Conservation (phyloP, 2,329 filamentous ascomycete species). For the Xylaria sp. region DNA sequence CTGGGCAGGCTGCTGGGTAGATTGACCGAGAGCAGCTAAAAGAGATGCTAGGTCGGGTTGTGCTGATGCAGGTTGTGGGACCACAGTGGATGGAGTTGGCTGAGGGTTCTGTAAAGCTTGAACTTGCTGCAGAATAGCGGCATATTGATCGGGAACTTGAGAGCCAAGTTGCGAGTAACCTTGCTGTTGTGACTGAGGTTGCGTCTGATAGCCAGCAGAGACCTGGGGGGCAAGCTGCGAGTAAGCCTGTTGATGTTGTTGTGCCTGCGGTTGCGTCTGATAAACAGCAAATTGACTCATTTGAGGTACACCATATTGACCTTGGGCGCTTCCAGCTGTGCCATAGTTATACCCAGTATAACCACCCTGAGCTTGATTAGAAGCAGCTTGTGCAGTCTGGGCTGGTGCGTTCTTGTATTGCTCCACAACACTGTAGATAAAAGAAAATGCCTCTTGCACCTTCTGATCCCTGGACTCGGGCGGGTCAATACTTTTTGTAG, state of each 20-base stretch:
- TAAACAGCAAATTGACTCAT: slow-evolving; percentile 24
- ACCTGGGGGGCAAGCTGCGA: slow-evolving; percentile 38
- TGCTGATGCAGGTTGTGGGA: slow-evolving; percentile 34
- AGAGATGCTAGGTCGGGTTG: slow-evolving; percentile 45
- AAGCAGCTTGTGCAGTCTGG: slow-evolving; percentile 61
- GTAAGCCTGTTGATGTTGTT: slow-evolving; percentile 37
- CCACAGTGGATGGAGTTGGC: slow-evolving; percentile 36
- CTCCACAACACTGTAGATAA: slow-evolving; percentile 57
- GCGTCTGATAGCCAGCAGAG: slow-evolving; percentile 6
- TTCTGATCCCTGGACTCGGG: slow-evolving; percentile 57
- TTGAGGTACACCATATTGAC: slow-evolving; percentile 13
- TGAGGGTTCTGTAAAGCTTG: slow-evolving; percentile 42
- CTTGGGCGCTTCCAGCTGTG: slow-evolving; percentile 38
- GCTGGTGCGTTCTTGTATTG: slow-evolving; percentile 61
- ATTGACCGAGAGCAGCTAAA: slow-evolving; percentile 43
- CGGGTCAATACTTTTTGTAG: slow-evolving; percentile 50
- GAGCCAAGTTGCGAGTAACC: slow-evolving; percentile 37
- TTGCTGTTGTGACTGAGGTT: slow-evolving; percentile 36
- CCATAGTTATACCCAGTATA: slow-evolving; percentile 61
- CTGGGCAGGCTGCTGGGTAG: slow-evolving; percentile 16
- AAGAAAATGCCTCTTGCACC: slow-evolving; percentile 56
- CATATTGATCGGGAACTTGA: slow-evolving; percentile 39
- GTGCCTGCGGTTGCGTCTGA: slow-evolving; percentile 37
- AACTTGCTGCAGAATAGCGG: slow-evolving; percentile 46
- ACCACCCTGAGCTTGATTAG: slow-evolving; percentile 64